Evolutionary conservation across 345 rosid genomes (phyloP).

Genomic region (Eucalyptus shirleyi): DNA sequence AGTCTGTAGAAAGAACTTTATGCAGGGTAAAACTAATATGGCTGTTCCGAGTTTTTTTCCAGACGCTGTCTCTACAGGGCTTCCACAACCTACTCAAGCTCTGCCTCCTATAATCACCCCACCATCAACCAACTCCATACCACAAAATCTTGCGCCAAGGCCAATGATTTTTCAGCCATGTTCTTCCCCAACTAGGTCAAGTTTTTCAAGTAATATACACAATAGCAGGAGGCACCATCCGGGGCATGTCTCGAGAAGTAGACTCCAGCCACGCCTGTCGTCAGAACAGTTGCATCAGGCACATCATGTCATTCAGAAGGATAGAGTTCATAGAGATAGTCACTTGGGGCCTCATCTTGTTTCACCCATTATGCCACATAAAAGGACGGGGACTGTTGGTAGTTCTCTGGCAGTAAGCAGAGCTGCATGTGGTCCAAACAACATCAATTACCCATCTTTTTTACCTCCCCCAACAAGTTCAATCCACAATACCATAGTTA

Average conservation of each 20-base stretch:
- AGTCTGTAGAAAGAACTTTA: constrained; percentile 25
- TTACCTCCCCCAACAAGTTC: neutral
- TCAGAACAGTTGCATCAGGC: constrained; percentile 12
- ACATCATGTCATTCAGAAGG: constrained; percentile 9
- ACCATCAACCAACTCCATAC: neutral
- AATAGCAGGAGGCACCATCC: constrained; percentile 5
- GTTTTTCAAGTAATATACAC: constrained; percentile 10
- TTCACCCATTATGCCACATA: constrained; percentile 10
- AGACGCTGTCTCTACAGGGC: neutral
- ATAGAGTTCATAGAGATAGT: constrained; percentile 9
- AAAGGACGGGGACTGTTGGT: constrained; percentile 3
- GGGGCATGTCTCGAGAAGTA: neutral
- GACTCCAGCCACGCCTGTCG: neutral
- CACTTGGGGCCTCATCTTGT: constrained; percentile 6
- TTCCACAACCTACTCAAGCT: neutral
- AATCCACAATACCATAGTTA: neutral
- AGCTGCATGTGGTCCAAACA: neutral
- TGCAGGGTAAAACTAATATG: neutral
- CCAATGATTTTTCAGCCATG: constrained; percentile 16
- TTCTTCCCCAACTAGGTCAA: constrained; percentile 19
- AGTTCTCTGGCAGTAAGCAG: neutral
- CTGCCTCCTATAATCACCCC: neutral
- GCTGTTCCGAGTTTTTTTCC: neutral
- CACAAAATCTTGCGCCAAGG: constrained; percentile 2
- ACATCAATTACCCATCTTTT: neutral